Base-by-base conservation (phyloP, 2,329 filamentous ascomycete genomes). In the Didymellaceae sp. region DNA sequence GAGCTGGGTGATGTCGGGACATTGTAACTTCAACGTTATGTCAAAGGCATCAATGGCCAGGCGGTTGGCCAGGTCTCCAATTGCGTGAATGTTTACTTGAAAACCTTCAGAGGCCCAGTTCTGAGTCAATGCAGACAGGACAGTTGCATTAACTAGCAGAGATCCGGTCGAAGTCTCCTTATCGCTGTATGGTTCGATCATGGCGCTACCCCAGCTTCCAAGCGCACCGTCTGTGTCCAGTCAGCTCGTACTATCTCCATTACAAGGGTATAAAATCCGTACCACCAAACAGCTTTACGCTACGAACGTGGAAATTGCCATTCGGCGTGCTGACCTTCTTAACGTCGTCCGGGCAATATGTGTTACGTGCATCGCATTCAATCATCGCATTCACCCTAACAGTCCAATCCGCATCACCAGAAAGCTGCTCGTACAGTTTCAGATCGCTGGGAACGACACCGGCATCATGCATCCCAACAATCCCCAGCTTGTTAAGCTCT, bases 61-160 rank as follows among this genome's bases (percentile, higher is more conserved):
- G 20, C 86, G 80, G 65, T 88, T 88, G 13, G 87, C 87, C 4
- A 83, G 76, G 67, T 90, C 87, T 7, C 87, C 87, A 50, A 89
- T 89, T 38, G 86, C 86, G 67, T 89, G 87, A 52, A 89, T 86
- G 63, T 87, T 87, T 47, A 89, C 85, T 65, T 89, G 86, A 61
- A 80, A 89, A 10, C 83, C 84, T 26, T 77, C 78, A 2, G 71
- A 71, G 13, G 85, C 80, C 86, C 86, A 90, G 21, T 80, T 69
- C 9, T 71, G 73, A 2, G 85, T 77, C 8, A 87, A 73, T 5
- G 74, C 66, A 0, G 77, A 78, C 43, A 89, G 75, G 3, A 80
- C 78, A 0, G 80, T 81, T n/a, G 82, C 80, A 64, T 87, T 86
- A 45, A 88, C 82, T 24, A 89, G 79, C 40, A 89, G 81, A 0